Evolutionary conservation across 2,329 filamentous ascomycete genomes (phyloP).

Genomic region (Sporothrix variecibatus): DNA sequence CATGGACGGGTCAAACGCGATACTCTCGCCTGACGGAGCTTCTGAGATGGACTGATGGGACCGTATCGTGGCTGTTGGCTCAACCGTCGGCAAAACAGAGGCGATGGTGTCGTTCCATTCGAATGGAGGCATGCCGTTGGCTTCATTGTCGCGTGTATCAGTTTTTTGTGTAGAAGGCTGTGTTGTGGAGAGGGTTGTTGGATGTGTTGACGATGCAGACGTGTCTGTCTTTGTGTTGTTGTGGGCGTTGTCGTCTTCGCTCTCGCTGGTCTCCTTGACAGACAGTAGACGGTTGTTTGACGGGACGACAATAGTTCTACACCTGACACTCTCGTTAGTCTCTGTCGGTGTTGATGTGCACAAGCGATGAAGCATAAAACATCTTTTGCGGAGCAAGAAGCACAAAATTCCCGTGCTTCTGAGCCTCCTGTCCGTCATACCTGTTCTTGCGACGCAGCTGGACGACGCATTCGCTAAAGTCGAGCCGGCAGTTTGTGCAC

Average conservation of each 20-base stretch:
- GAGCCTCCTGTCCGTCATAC: background rate
- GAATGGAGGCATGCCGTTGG: background rate
- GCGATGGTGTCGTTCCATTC: background rate
- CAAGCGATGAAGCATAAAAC: no score
- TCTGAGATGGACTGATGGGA: background rate
- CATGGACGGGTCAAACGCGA: background rate
- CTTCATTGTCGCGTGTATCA: background rate
- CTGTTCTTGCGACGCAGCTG: conserved; percentile 21
- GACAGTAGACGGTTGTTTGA: background rate
- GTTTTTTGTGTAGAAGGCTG: background rate
- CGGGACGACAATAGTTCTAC: conserved; percentile 3
- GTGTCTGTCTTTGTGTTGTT: background rate
- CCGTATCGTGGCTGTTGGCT: background rate
- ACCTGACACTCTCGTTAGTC: background rate
- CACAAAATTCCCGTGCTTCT: background rate
- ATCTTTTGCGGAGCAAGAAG: no score
- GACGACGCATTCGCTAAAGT: conserved; percentile 26
- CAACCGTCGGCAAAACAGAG: background rate
- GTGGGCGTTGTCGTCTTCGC: background rate
- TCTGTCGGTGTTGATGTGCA: no score
- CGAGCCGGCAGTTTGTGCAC: conserved; percentile 27
- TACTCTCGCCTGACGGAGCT: background rate
- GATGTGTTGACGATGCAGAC: background rate
- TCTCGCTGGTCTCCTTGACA: background rate
- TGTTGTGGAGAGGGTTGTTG: background rate